Conservation (phyloP, 2,329 filamentous ascomycete genomes). For the Monilinia fructigena region DNA sequence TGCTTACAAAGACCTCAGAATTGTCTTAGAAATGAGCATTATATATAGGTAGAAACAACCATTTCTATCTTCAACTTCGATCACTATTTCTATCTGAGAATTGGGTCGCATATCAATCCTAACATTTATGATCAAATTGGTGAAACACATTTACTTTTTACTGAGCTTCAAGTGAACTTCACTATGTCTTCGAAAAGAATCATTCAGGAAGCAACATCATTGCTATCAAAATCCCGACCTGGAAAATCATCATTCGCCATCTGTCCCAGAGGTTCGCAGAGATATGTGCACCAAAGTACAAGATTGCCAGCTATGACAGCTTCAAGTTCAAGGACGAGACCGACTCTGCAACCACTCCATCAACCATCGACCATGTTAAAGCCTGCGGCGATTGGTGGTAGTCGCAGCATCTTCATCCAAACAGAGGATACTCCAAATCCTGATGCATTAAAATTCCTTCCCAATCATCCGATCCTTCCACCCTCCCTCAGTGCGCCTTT, state of each 20-base stretch:
- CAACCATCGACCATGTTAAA: slow-evolving; percentile 45
- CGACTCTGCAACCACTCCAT: slow-evolving; percentile 44
- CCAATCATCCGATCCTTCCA: slow-evolving; percentile 83
- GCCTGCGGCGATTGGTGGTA: slow-evolving; percentile 42
- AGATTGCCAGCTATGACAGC: slow-evolving; percentile 48
- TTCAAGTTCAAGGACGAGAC: slow-evolving; percentile 47
- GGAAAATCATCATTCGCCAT: slow-evolving; percentile 37
- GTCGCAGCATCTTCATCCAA: slow-evolving; percentile 92
- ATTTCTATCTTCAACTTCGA: slow-evolving; percentile 6
- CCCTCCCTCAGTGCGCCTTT: slow-evolving; percentile 70
- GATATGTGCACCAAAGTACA: slow-evolving; percentile 46
- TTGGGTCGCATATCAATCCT: background rate
- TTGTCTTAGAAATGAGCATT: background rate
- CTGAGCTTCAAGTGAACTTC: slow-evolving; percentile 2
- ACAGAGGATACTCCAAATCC: slow-evolving; percentile 91
- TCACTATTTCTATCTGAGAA: background rate
- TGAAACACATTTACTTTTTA: background rate
- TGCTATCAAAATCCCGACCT: slow-evolving; percentile 33
- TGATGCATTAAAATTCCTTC: slow-evolving; percentile 95
- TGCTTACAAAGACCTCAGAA: slow-evolving; percentile 14
- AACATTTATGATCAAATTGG: background rate
- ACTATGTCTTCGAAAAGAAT: slow-evolving; percentile 35
- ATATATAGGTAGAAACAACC: background rate
- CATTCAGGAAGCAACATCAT: slow-evolving; percentile 27
- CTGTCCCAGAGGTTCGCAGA: slow-evolving; percentile 37